A percentile compares a stretch with the other conserved stretches of the same genome.
Conservation (phyloP, 164 flowering plant genomes). For the Vitis cinerea region DNA sequence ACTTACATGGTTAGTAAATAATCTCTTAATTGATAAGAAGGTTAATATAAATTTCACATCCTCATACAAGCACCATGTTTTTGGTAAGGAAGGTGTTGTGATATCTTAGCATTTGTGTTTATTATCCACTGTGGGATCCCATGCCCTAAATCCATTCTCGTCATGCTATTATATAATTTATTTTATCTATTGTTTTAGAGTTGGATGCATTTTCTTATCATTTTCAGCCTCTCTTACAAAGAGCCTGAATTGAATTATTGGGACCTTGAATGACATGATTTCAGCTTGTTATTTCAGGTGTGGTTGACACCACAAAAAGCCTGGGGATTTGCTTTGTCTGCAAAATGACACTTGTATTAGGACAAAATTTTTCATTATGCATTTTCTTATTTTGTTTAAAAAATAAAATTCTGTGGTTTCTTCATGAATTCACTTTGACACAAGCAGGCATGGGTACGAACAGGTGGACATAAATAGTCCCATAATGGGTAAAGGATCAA, state of each 20-base stretch:
- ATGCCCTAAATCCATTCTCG: not conserved
- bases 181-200: not conserved
- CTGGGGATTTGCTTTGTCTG: too few relatives aligned
- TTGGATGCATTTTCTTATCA: not conserved
- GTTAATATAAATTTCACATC: not conserved
- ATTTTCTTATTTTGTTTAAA: too few relatives aligned
- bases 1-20: constrained; percentile 51
- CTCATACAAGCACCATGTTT: constrained; percentile 3
- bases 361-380: too few relatives aligned
- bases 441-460: too few relatives aligned
- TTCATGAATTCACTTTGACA: too few relatives aligned
- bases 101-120: not conserved
- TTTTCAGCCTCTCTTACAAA: not conserved
- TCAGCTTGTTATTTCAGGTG: too few relatives aligned
- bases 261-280: too few relatives aligned
- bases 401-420: too few relatives aligned
- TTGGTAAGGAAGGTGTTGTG: not conserved
- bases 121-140: not conserved
- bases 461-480: too few relatives aligned
- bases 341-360: too few relatives aligned
- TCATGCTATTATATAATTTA: not conserved
- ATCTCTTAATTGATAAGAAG: not conserved
- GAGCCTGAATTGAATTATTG: not conserved
- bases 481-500: too few relatives aligned
- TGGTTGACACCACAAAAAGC: too few relatives aligned